These are phyloP conservation scores for Millerago galiae DNA, from an alignment of 805 yeast species.

Conservation along the genomic window DNA sequence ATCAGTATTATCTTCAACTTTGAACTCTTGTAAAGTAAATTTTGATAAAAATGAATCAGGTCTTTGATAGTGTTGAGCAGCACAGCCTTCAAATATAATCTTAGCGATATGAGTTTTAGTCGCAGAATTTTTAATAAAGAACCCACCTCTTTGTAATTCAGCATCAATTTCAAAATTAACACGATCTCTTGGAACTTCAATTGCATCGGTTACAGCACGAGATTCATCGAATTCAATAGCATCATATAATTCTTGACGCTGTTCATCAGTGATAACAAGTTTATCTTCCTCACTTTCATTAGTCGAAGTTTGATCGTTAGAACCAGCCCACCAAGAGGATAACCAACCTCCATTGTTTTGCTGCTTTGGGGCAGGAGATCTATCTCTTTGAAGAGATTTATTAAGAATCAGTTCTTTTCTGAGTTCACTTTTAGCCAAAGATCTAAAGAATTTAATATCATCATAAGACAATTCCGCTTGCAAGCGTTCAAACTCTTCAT, in stretches of 20 bases:
- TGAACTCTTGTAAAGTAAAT: slow-evolving; percentile 72
- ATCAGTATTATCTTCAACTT: slow-evolving; percentile 81
- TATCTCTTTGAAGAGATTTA: background rate
- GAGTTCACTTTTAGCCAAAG: slow-evolving; percentile 64
- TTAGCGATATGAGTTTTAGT: slow-evolving; percentile 53
- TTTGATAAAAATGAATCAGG: slow-evolving; percentile 70
- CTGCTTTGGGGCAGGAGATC: slow-evolving; percentile 9
- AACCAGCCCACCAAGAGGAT: slow-evolving; percentile 52
- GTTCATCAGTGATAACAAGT: slow-evolving; percentile 71
- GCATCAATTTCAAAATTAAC: slow-evolving; percentile 63
- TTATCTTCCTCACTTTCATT: slow-evolving; percentile 29
- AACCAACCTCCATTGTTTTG: slow-evolving; percentile 49
- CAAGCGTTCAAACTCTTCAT: slow-evolving; percentile 38
- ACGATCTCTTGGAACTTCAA: slow-evolving; percentile 68
- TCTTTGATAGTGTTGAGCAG: slow-evolving; percentile 64
- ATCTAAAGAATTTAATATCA: slow-evolving; percentile 79
- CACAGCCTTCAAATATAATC: slow-evolving; percentile 76
- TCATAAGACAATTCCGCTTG: slow-evolving; percentile 63
- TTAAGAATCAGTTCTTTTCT: slow-evolving; percentile 40
- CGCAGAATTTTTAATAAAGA: slow-evolving; percentile 42
- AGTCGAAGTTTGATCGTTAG: slow-evolving; percentile 12
- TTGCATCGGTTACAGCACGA: slow-evolving; percentile 40
- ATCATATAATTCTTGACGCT: slow-evolving; percentile 80
- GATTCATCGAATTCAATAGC: slow-evolving; percentile 88
- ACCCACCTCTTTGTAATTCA: slow-evolving; percentile 68